phyloP scores from a whole-genome alignment of 768 basidiomycete species.

The Panaeolus papilionaceus region DNA sequence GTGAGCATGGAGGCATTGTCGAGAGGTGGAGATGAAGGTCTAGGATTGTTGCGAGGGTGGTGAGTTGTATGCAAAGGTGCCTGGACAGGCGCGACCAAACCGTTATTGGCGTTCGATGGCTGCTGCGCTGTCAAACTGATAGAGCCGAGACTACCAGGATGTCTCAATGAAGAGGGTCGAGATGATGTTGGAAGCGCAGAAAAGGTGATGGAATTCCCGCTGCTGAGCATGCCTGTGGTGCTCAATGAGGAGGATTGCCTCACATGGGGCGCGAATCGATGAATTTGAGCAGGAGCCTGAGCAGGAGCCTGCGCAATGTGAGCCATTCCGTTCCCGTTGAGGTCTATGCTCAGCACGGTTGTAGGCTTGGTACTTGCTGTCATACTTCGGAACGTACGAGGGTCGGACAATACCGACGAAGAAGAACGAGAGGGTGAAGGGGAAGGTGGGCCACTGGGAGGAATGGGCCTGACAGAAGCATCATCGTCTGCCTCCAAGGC shows the following conservation, averaged over 20 bases:
- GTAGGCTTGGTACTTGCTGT: conserved; percentile 94
- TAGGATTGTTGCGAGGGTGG: conserved; percentile 95
- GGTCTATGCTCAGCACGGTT: conserved; percentile 89
- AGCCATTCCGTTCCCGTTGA: conserved; percentile 81
- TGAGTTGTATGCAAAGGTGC: conserved; percentile 91
- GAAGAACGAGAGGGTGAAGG: conserved; percentile 87
- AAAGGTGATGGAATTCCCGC: conserved; percentile 73
- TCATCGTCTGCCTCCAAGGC: conserved; percentile 91
- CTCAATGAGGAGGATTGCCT: conserved; percentile 66
- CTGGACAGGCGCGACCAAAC: conserved; percentile 56
- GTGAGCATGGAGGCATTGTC: conserved; percentile 95
- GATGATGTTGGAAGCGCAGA: conserved; percentile 62
- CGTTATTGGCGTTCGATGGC: conserved; percentile 30
- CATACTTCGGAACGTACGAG: conserved; percentile 82
- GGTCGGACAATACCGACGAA: conserved; percentile 82
- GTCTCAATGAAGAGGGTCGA: conserved; percentile 48
- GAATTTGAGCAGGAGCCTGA: conserved; percentile 53
- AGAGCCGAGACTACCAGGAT: conserved; percentile 37
- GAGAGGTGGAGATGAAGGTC: conserved; percentile 87
- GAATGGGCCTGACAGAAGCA: conserved; percentile 88
- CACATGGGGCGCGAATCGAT: conserved; percentile 63
- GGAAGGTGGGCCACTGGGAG: conserved; percentile 87
- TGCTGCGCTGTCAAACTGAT: conserved; percentile 34
- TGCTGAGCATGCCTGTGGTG: conserved; percentile 47
- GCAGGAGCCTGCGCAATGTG: conserved; percentile 89